Evolutionary conservation across 257 asterid genomes (phyloP).

Genomic region (Solanum virginianum): DNA sequence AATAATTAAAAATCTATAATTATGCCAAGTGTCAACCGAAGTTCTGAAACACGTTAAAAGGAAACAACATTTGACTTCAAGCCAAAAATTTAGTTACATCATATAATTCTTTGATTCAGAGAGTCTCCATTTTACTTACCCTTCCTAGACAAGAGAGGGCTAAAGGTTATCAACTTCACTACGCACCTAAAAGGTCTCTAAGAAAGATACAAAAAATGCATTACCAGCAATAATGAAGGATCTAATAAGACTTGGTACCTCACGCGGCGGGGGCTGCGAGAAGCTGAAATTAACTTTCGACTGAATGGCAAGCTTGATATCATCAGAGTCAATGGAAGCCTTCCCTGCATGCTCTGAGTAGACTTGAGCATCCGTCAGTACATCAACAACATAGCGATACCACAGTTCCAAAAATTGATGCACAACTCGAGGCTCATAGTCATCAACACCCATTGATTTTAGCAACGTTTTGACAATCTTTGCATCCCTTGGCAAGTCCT

Average conservation of each 20-base stretch:
- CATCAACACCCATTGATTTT: conserved; percentile 87
- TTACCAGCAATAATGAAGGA: background rate
- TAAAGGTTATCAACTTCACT: background rate
- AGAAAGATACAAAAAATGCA: background rate
- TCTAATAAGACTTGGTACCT: conserved; percentile 28
- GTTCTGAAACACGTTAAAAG: background rate
- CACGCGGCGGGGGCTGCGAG: conserved; percentile 90
- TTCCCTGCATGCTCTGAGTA: conserved; percentile 86
- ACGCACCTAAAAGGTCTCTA: background rate
- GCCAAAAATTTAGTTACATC: background rate
- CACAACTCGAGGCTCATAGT: conserved; percentile 74
- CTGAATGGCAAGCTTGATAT: conserved; percentile 77
- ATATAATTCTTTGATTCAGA: background rate
- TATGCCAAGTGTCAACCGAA: background rate
- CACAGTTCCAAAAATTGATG: conserved; percentile 75
- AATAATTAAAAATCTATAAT: background rate
- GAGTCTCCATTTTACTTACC: background rate
- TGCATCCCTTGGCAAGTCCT: conserved; percentile 79
- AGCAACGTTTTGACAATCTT: conserved; percentile 67
- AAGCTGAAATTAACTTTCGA: conserved; percentile 79
- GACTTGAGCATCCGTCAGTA: conserved; percentile 67
- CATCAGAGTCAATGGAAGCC: conserved; percentile 60
- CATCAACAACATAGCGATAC: conserved; percentile 75
- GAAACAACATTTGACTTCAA: background rate
- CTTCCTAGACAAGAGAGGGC: background rate